Base-by-base conservation (phyloP, 1,284 basidiomycete species). In the Melampsora allii-populina region DNA sequence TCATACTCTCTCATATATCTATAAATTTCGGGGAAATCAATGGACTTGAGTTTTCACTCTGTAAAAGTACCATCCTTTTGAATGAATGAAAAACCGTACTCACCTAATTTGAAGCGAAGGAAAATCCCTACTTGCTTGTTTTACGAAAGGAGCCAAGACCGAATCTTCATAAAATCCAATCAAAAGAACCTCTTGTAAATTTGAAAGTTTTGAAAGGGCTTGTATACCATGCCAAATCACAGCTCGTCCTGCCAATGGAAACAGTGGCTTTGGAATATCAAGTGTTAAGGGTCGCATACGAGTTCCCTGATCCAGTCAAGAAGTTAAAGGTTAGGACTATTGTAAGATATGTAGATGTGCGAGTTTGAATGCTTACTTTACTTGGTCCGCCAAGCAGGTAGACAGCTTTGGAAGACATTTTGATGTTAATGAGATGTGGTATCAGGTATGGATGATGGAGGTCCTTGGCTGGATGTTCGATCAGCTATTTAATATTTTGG, bases 131-230 rank as follows among this genome's bases (percentile, higher is more conserved):
- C 81, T 81, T 5, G 81, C 81, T 67, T 84, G 83, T 76, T 83
- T 83, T 79, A 85, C 78, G 78, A 85, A 85, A 5, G 80, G 80
- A 27, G 79, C 79, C 79, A 85, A 82, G 56, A 84, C 80, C 3
- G 80, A 78, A 77, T 85, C 84, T 69, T 84, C 84, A 80, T 84
- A 85, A 79, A 85, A 85, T 2, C 84, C 84, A 75, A 85, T 83
- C 73, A 85, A 82, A 78, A 84, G 78, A 45, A 85, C 80, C 67
- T 85, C 84, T 36, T 80, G 82, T 27, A 85, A 79, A 2, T 82
- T 83, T 6, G 81, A 80, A 12, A 85, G 82, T 68, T 83, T 81
- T 24, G 83, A 83, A 33, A 84, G 82, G 14, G 84, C 83, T 29
- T 82, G 80, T 46, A 85, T 81, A 14, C 83, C 83, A 79, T 85